phyloP scores from a whole-genome alignment of 768 basidiomycete species.

The Lentinula sp. region DNA sequence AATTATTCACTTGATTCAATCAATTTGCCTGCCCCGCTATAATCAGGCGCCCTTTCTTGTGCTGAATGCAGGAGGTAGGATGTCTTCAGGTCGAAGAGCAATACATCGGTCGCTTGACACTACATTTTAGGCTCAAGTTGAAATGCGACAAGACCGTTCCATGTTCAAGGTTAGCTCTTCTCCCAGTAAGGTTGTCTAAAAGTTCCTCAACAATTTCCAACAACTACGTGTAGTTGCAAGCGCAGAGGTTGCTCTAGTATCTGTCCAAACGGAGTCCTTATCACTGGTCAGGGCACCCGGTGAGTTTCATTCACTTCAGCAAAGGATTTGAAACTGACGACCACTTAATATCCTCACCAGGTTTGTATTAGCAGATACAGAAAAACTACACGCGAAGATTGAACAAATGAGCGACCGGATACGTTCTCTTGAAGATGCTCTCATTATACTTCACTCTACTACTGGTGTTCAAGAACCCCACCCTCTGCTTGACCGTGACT shows the following conservation, averaged over 20 bases:
- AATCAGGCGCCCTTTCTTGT: constrained; percentile 45
- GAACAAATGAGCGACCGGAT: constrained; percentile 65
- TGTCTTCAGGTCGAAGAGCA: neutral
- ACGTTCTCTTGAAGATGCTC: constrained; percentile 65
- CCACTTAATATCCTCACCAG: constrained; percentile 21
- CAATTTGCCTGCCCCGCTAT: neutral
- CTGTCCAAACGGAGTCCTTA: constrained; percentile 70
- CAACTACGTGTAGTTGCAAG: constrained; percentile 39
- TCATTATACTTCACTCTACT: constrained; percentile 47
- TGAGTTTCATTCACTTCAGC: constrained; percentile 15
- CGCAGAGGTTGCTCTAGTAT: constrained; percentile 73
- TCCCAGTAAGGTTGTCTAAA: neutral
- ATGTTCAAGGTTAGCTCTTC: constrained; percentile 37
- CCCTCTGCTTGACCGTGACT: constrained; percentile 53
- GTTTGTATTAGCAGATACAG: constrained; percentile 69
- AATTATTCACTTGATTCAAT: neutral
- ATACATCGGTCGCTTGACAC: neutral
- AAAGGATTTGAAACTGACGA: neutral
- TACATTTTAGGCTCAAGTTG: constrained; percentile 46
- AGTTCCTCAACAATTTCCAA: neutral
- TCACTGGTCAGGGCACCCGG: constrained; percentile 77
- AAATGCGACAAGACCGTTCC: constrained; percentile 65
- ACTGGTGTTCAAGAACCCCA: constrained; percentile 43
- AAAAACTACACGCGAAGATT: constrained; percentile 64
- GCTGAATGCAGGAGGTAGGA: constrained; percentile 58